Evolutionary conservation across 495 filamentous ascomycete species (phyloP).

Genomic region (Aspergillus affinis): DNA sequence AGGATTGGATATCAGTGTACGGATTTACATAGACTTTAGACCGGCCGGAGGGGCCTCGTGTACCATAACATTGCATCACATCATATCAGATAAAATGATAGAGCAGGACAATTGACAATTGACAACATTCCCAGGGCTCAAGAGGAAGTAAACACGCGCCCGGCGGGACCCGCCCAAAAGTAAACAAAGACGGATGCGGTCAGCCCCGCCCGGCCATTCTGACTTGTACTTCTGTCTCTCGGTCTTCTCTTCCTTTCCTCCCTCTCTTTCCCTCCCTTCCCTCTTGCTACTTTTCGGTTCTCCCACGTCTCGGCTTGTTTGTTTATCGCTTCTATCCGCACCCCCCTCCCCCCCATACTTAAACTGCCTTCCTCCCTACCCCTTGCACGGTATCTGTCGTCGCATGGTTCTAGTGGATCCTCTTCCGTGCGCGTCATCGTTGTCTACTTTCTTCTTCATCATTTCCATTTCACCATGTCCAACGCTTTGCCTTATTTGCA

Average conservation of each 20-base stretch:
- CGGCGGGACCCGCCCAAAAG: constrained; percentile 8
- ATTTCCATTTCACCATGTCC: constrained; percentile 46
- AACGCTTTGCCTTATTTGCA: constrained; percentile 68
- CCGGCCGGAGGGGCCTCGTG: constrained; percentile 1
- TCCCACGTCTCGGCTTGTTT: constrained; percentile 7
- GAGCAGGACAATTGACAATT: too few species aligned
- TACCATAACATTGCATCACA: constrained; percentile 3
- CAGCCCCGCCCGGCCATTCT: constrained; percentile 16
- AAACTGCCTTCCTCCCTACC: constrained; percentile 6
- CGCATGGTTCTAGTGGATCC: constrained; percentile 48
- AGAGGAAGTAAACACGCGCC: background rate
- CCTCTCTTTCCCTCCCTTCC: constrained; percentile 2
- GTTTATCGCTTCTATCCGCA: background rate
- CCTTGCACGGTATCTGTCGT: constrained; percentile 34
- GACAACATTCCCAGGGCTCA: background rate
- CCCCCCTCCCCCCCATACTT: constrained; percentile 2
- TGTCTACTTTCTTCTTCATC: background rate
- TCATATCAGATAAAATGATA: too few species aligned
- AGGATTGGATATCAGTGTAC: constrained; percentile 3
- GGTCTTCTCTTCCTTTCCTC: constrained; percentile 1
- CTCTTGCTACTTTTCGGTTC: constrained; percentile 4
- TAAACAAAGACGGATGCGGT: constrained; percentile 26
- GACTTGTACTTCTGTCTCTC: constrained; percentile 1
- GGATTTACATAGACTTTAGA: constrained; percentile 21
- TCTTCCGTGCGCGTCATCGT: constrained; percentile 21